Percentiles rank a stretch among this genome's conserved stretches.
Evolutionary conservation across 805 yeast species (phyloP).

Genomic region (Ascoidea rubescens): DNA sequence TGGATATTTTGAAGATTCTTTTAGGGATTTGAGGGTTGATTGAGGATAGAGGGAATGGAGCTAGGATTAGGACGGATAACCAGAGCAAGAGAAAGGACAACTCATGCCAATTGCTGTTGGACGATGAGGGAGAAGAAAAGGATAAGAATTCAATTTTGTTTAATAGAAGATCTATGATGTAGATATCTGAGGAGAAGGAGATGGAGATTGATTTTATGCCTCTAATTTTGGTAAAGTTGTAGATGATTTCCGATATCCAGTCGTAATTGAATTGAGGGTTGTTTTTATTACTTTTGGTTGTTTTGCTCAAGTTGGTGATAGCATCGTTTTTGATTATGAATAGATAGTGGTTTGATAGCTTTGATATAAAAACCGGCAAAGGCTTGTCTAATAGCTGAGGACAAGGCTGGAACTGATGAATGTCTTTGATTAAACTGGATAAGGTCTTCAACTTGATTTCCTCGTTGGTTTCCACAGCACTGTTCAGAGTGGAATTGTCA

Average conservation of each 20-base stretch:
- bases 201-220: conserved; percentile 48
- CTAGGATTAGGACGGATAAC: conserved; percentile 55
- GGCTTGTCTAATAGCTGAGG: conserved; percentile 36
- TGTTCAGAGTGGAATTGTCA: background rate
- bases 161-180: conserved; percentile 27
- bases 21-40: conserved; percentile 19
- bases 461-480: background rate
- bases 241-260: conserved; percentile 27
- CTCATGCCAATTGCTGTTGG: conserved; percentile 27
- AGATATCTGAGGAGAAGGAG: conserved; percentile 47
- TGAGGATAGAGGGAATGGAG: conserved; percentile 43
- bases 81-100: conserved; percentile 45
- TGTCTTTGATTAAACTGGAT: conserved; percentile 12
- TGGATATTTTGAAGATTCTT: conserved; percentile 17
- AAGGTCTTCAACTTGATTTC: background rate
- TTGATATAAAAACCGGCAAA: conserved; percentile 21
- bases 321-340: background rate
- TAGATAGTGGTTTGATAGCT: conserved; percentile 17
- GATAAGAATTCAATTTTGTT: conserved; percentile 11
- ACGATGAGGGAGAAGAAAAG: background rate
- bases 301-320: conserved; percentile 1
- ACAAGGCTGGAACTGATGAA: conserved; percentile 37
- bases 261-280: background rate
- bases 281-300: background rate
- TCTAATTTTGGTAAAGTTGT: conserved; percentile 49